These are phyloP conservation scores for Cytospora leucostoma DNA, from an alignment of 2,329 filamentous ascomycete species.

Conservation along the genomic window DNA sequence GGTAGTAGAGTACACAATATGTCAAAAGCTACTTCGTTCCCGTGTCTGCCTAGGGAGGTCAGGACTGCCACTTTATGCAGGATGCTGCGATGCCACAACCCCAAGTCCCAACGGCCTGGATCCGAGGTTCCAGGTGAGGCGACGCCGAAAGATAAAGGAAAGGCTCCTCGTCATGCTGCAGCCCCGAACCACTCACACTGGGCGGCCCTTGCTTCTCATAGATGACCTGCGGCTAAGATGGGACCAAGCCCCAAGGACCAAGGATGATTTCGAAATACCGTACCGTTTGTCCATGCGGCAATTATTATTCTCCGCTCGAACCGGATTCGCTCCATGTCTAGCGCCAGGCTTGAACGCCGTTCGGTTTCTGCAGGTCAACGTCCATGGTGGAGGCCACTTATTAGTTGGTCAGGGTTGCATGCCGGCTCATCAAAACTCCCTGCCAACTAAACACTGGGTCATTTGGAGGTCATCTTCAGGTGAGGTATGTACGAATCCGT, in stretches of 20 bases:
- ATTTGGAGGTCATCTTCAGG: conserved; percentile 14
- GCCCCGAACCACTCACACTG: neutral
- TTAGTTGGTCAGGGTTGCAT: conserved; percentile 24
- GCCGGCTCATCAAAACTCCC: conserved; percentile 24
- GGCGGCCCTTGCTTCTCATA: conserved; percentile 9
- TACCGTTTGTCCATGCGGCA: conserved; percentile 15
- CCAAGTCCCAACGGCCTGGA: conserved; percentile 27
- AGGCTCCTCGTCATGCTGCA: conserved; percentile 11
- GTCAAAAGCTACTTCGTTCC: conserved; percentile 10
- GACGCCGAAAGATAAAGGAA: conserved; percentile 7
- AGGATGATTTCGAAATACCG: conserved; percentile 17
- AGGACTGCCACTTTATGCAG: conserved; percentile 11
- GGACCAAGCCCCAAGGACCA: neutral
- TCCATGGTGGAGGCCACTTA: conserved; percentile 19
- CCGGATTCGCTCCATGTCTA: conserved; percentile 20
- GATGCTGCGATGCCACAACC: conserved; percentile 9
- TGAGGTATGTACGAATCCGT: conserved; percentile 9
- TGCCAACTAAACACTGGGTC: conserved; percentile 24
- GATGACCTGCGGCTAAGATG: conserved; percentile 19
- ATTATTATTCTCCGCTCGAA: conserved; percentile 22
- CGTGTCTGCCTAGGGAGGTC: conserved; percentile 6
- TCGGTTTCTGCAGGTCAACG: conserved; percentile 19
- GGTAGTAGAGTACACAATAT: neutral
- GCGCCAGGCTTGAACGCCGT: conserved; percentile 12
- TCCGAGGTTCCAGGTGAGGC: conserved; percentile 17